phyloP scores from a whole-genome alignment of 163 green algal genomes.

The Scenedesmus sp. region DNA sequence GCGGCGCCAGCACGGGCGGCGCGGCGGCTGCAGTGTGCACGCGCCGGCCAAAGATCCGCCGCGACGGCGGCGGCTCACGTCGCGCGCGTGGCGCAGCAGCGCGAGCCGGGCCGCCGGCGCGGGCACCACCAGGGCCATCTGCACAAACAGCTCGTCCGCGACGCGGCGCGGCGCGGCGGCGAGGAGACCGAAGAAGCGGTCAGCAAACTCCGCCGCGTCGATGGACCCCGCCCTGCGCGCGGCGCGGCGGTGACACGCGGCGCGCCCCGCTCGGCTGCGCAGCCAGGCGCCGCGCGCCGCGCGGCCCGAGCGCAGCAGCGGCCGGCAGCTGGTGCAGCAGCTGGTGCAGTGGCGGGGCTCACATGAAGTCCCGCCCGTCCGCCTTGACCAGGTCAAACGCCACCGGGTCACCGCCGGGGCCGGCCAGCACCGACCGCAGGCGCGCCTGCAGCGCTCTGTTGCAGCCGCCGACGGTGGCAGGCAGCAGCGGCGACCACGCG shows the following conservation, averaged over 20 bases:
- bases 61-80: conserved; percentile 4
- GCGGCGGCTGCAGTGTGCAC: background rate
- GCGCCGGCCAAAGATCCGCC: background rate
- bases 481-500: conserved; percentile 42
- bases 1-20: too few species aligned
- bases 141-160: conserved; percentile 46
- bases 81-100: conserved; percentile 44
- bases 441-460: conserved; percentile 50
- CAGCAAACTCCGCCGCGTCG: conserved; percentile 41
- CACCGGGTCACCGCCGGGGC: conserved; percentile 52
- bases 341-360: background rate
- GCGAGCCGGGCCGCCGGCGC: background rate
- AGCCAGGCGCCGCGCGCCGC: background rate
- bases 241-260: background rate
- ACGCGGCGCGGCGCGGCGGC: background rate
- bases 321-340: background rate
- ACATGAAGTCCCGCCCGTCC: conserved; percentile 54
- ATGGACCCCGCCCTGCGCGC: conserved; percentile 42
- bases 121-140: conserved; percentile 56
- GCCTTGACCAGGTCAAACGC: conserved; percentile 52
- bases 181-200: conserved; percentile 52
- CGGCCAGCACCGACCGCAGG: conserved; percentile 29
- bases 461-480: conserved; percentile 15
- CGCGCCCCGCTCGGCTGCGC: background rate
- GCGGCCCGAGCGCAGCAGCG: too few species aligned